Base-by-base conservation (phyloP, 331 rosid species). In the Acacia pycnantha region DNA sequence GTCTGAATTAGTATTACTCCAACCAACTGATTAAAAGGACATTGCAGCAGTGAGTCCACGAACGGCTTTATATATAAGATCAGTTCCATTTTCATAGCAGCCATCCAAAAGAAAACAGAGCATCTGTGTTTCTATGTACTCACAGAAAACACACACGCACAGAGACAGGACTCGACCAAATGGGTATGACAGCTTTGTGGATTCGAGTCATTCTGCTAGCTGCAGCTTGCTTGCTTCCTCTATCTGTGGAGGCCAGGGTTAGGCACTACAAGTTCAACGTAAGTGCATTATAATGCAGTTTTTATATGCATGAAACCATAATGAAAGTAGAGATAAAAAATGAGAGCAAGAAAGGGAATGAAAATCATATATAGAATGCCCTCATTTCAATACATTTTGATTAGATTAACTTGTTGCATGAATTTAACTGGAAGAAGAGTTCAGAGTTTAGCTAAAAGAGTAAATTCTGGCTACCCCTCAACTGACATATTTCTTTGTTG, bases 261-360 rank as follows among this genome's bases (percentile, higher is more conserved):
- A 90, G 98, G 41, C 98, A 92, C 79, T 94, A 94, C 83, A 94
- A 92, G 86, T 94, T 92, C 83, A 91, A 94, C 77, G 98, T 94
- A 87, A 77, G 96, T 86, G 73, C 56, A 62, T 51, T 79, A 31
- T 48, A 29, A 50, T 65, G 65, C 48, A 54, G 67, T 22, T 80
- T 82, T 53, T 77, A 12, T 76, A 67, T 76, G 80, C 81, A 71
- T 35, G 77, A 53, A 74, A n/a, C 19, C 19, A 43, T 21, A 44
- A 77, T 46, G 64, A 15, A 12, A 43, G 24, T 10, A 40, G 14
- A 62, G 29, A 74, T 40, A 67, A 69, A 58, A 67, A 59, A 59
- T 46, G 27, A 54, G 41, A 69, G 65, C 43, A 22, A 35, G 29
- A 56, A 50, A 74, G 31, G 16, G 73, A 58, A 48, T 78, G 48